These are phyloP conservation scores for Tuber brumale DNA, from an alignment of 495 filamentous ascomycete species.

Conservation along the genomic window DNA sequence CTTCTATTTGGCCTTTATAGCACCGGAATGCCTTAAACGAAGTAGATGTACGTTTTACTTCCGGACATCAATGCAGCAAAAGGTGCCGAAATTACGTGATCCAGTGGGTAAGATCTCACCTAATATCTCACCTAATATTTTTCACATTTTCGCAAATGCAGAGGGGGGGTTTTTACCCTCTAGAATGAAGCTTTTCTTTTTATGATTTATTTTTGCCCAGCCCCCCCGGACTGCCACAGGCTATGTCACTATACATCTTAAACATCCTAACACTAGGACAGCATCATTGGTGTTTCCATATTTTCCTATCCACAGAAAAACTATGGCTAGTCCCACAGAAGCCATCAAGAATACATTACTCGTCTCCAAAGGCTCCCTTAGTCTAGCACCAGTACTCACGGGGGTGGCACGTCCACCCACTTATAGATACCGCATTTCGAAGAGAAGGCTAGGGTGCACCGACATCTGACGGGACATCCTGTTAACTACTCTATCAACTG, in stretches of 20 bases:
- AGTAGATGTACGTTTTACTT: background rate
- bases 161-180: background rate
- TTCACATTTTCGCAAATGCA: background rate
- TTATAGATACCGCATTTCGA: background rate
- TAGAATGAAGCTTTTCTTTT: background rate
- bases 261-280: background rate
- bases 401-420: background rate
- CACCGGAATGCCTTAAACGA: background rate
- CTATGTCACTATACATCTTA: too few relatives aligned
- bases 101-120: background rate
- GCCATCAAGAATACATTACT: background rate
- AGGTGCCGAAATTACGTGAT: background rate
- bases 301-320: background rate
- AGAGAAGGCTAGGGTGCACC: background rate
- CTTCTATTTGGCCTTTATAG: background rate
- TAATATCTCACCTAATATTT: background rate
- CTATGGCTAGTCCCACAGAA: background rate
- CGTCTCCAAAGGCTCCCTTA: too few relatives aligned
- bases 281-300: background rate
- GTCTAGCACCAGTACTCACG: background rate
- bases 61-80: background rate
- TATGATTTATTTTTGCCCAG: background rate
- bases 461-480: too few relatives aligned
- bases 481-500: background rate
- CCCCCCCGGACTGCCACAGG: too few relatives aligned